phyloP scores from a whole-genome alignment of 2,329 filamentous ascomycete species.

The Trichoderma koningii region DNA sequence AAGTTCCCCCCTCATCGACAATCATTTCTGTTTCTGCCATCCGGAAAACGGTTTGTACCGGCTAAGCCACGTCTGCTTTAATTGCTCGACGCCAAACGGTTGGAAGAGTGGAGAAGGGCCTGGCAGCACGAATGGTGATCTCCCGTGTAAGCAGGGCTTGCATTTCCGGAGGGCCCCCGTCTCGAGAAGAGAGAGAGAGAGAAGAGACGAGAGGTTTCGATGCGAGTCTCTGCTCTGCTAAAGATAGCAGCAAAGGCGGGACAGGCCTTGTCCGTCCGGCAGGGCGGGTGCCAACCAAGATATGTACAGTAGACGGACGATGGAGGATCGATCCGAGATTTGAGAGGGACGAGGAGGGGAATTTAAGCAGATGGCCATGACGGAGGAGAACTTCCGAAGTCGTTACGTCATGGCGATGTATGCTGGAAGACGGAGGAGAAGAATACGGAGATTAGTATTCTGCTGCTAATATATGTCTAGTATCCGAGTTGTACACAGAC shows the following conservation, averaged over 20 bases:
- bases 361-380: background rate
- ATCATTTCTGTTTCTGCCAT: background rate
- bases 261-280: no score
- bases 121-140: slow-evolving; percentile 25
- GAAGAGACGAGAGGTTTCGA: background rate
- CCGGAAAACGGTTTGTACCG: background rate
- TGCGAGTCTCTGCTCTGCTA: no score
- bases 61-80: slow-evolving; percentile 23
- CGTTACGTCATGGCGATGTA: slow-evolving; percentile 19
- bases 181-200: background rate
- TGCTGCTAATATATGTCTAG: background rate
- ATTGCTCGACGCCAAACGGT: slow-evolving; percentile 1
- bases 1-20: background rate
- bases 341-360: no score
- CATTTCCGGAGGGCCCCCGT: slow-evolving; percentile 17
- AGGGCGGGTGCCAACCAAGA: no score
- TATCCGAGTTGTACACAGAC: no score
- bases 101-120: slow-evolving; percentile 22
- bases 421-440: background rate
- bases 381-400: slow-evolving; percentile 7
- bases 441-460: background rate
- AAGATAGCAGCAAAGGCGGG: no score
- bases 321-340: no score
- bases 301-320: no score
- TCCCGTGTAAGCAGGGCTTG: slow-evolving; percentile 22